phyloP scores from a whole-genome alignment of 257 asterid species.

The Primulina huaijiensis region DNA sequence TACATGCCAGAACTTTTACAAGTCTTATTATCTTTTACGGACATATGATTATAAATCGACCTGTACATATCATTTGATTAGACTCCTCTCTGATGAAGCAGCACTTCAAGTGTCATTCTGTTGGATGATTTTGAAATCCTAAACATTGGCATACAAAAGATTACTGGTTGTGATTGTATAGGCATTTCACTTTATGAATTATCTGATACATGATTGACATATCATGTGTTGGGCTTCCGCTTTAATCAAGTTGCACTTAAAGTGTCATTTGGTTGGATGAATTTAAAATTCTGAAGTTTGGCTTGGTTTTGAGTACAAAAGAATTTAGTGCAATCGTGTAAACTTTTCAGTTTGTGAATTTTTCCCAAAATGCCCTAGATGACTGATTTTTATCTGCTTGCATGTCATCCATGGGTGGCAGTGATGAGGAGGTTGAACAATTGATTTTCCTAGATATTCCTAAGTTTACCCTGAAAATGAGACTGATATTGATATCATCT shows the following conservation, averaged over 20 bases:
- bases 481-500: conserved; percentile 31
- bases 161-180: not conserved
- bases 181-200: not conserved
- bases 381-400: conserved; percentile 7
- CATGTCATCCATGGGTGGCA: conserved; percentile 10
- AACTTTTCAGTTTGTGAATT: not conserved
- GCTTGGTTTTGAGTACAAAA: not conserved
- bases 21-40: not conserved
- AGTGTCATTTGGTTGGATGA: not conserved
- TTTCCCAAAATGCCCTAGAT: not conserved
- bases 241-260: not conserved
- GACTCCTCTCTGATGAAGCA: conserved; percentile 3
- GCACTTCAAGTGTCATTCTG: not conserved
- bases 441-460: not conserved
- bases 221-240: conserved; percentile 6
- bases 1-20: not conserved
- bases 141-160: not conserved
- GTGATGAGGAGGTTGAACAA: not conserved
- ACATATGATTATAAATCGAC: conserved; percentile 9
- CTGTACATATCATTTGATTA: conserved; percentile 15
- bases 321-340: not conserved
- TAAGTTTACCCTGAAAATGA: conserved; percentile 8
- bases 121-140: not conserved
- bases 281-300: not conserved
- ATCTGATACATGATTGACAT: not conserved